Base-by-base conservation (phyloP, 148 eudicot species). In the Suaeda aralocaspica region DNA sequence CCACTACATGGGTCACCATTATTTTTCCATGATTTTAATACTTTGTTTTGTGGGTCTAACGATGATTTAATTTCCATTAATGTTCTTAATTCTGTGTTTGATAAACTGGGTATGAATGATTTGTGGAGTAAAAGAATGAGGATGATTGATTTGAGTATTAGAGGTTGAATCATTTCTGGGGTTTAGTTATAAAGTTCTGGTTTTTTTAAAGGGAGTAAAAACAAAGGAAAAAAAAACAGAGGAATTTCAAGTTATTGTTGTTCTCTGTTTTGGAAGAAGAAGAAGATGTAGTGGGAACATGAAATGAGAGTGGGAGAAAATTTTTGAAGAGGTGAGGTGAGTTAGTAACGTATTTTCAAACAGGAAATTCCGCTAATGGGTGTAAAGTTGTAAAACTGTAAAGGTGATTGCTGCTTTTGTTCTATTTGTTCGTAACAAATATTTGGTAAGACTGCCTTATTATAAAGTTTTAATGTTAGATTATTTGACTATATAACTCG, bases 1-100 rank as follows among this genome's bases (percentile, higher is more conserved):
- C 81, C 86, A 13, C 73, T 50, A 60, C 98, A 92, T 11, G 94
- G 98, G 79, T 92, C 94, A 21, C 92, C 92, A 58, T 64, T 66
- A 44, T 12, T 36, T 15, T 77, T 46, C 98, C 98, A 92, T 5
- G 98, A 75, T 1, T 64, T 68, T 59, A 92, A 76, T 74, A 69
- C 18, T 75, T 81, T 85, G 82, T 84, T 87, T 36, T 42, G 70
- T 16, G 98, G 98, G 87, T 92, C 98, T 34, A 92, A 70, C 39
- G 86, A 74, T 1, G 91, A 65, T 78, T 90, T 92, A 24, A 92
- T 64, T 16, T 90, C 85, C 89, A 92, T 86, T 25, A 92, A 72
- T 24, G 96, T 87, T 79, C 81, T 81, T 14, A 92, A 18, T 72
- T 92, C 98, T 26, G 87, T 73, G 71, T 78, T 79, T 45, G 83